Conservation (phyloP, 371 early-diverging fungal species). For the Rhizomucor pusillus region DNA sequence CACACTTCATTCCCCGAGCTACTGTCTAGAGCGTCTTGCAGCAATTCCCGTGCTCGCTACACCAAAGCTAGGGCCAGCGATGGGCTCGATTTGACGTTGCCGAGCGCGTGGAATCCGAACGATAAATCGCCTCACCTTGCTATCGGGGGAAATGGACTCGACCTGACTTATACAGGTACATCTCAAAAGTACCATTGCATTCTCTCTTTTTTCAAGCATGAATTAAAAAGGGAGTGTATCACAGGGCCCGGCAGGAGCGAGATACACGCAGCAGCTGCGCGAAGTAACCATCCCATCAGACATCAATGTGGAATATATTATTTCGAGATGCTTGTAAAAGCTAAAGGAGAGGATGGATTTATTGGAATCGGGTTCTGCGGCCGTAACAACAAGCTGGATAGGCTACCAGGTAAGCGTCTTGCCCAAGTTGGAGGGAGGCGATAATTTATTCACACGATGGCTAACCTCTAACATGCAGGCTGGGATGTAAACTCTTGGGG, state of each 20-base stretch:
- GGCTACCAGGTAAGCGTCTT: constrained; percentile 71
- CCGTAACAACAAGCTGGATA: constrained; percentile 51
- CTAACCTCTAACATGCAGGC: constrained; percentile 48
- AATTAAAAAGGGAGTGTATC: background rate
- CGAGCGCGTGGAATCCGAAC: constrained; percentile 61
- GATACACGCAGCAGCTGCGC: constrained; percentile 79
- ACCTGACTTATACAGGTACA: constrained; percentile 53
- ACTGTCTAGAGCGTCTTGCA: constrained; percentile 22
- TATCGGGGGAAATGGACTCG: constrained; percentile 51
- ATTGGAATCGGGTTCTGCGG: constrained; percentile 89
- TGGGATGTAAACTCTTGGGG: constrained; percentile 87
- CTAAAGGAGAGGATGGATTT: constrained; percentile 90
- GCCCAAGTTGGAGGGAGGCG: background rate
- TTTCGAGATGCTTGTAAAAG: constrained; percentile 82
- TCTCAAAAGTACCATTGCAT: constrained; percentile 6
- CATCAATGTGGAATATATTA: constrained; percentile 90
- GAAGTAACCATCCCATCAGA: constrained; percentile 82
- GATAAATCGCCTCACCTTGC: constrained; percentile 61
- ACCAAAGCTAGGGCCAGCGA: constrained; percentile 10
- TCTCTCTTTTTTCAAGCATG: constrained; percentile 5
- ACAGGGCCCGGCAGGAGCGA: constrained; percentile 80
- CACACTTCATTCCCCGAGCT: constrained; percentile 33
- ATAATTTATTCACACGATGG: too few relatives aligned
- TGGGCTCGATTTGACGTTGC: constrained; percentile 42
- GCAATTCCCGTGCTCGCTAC: constrained; percentile 10